phyloP scores from a whole-genome alignment of 1,284 basidiomycete genomes.

The Tilletia walkeri region DNA sequence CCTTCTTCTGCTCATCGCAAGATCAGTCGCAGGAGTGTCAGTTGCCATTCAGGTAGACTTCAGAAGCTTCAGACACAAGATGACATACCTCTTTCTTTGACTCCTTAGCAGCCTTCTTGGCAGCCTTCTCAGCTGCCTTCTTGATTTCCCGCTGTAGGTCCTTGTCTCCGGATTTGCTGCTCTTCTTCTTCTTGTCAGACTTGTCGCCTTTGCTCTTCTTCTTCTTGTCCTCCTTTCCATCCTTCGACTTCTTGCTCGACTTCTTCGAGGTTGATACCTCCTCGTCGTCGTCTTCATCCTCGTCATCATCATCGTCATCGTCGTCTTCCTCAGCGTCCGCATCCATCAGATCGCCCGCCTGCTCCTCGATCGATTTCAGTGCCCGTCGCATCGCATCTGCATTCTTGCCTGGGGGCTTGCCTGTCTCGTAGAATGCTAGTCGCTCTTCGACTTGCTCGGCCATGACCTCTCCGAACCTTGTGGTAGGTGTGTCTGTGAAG shows the following conservation, averaged over 20 bases:
- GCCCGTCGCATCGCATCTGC: slow-evolving; percentile 85
- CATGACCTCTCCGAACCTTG: slow-evolving; percentile 93
- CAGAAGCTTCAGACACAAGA: neutral
- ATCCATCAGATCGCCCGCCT: slow-evolving; percentile 67
- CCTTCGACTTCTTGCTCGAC: slow-evolving; percentile 12
- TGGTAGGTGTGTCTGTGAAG: slow-evolving; percentile 78
- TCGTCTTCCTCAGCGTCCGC: slow-evolving; percentile 56
- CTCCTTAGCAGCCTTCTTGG: slow-evolving; percentile 18
- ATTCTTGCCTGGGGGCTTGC: slow-evolving; percentile 78
- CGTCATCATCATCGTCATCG: slow-evolving; percentile 20
- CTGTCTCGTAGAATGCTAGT: slow-evolving; percentile 79
- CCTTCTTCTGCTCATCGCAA: slow-evolving; percentile 8
- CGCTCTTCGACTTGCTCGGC: slow-evolving; percentile 93
- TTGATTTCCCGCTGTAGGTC: slow-evolving; percentile 4
- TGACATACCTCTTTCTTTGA: slow-evolving; percentile 14
- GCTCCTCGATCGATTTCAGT: slow-evolving; percentile 65
- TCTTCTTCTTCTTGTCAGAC: slow-evolving; percentile 19
- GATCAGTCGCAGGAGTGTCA: neutral
- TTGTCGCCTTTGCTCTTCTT: slow-evolving; percentile 19
- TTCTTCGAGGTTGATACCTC: neutral
- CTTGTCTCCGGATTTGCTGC: slow-evolving; percentile 19
- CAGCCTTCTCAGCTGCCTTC: slow-evolving; percentile 15
- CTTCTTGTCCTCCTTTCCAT: slow-evolving; percentile 21
- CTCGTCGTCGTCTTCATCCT: slow-evolving; percentile 9
- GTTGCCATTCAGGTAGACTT: neutral